These are phyloP conservation scores for Ambrosia artemisiifolia DNA, from an alignment of 129 eudicot species.

Conservation along the genomic window DNA sequence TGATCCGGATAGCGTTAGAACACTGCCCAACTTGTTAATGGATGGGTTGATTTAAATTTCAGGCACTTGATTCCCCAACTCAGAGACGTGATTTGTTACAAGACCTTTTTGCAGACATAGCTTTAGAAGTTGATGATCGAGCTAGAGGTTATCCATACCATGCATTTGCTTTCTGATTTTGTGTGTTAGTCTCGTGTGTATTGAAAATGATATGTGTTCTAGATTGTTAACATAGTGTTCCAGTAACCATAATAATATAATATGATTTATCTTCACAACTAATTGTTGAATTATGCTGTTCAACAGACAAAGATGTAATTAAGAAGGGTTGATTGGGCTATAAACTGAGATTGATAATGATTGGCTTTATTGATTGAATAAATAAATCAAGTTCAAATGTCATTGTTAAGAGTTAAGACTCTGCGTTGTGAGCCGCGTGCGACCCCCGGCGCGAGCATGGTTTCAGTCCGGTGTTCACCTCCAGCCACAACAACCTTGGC, in stretches of 20 bases:
- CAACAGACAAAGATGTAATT: neutral
- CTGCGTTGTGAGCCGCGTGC: too few species aligned
- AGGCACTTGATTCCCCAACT: conserved; percentile 77
- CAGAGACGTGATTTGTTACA: conserved; percentile 79
- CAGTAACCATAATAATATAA: too few species aligned
- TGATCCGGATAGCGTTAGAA: too few species aligned
- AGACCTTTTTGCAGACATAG: conserved; percentile 74
- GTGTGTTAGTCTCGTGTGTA: neutral
- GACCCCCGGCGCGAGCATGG: too few species aligned
- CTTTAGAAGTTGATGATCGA: conserved; percentile 88
- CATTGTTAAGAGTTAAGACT: too few species aligned
- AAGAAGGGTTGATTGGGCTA: neutral
- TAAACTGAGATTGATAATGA: neutral
- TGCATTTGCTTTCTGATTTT: neutral
- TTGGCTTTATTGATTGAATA: neutral
- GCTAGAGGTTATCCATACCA: conserved; percentile 55
- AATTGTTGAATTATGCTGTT: neutral
- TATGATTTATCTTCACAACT: neutral
- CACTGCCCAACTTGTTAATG: too few species aligned
- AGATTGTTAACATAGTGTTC: neutral
- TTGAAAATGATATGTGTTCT: neutral
- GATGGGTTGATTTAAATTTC: neutral
- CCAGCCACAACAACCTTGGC: too few species aligned
- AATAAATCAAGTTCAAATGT: neutral
- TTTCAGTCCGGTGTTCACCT: too few species aligned